Base-by-base conservation (phyloP, 441 rosid species). In the Sinapis alba region DNA sequence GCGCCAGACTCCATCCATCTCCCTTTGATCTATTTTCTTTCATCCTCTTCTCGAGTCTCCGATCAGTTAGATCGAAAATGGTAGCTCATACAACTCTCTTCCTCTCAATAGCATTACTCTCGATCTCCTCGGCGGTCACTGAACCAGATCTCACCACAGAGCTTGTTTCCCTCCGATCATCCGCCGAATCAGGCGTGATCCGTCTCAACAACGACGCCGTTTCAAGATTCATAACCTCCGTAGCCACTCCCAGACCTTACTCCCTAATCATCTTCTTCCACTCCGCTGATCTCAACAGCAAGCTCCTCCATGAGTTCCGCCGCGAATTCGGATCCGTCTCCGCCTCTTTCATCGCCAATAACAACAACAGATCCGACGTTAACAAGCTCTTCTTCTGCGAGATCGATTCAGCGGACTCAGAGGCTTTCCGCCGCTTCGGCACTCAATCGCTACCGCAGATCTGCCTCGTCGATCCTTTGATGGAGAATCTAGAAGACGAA, bases 321-420 rank as follows among this genome's bases (percentile, higher is more conserved):
- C 72, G 58, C 43, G 94, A 88, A 67, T 87, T 90, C 86, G 74
- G 84, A 51, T 71, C 90, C 79, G 54, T 90, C 80, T 77, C 94
- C 27, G 16, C 93, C 38, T 84, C 97, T 9, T 92, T 85, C 86
- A 71, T 78, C 79, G 24, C 90, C 81, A 90, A 88, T 85, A 88
- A 88, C 84, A 30, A 69, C 84, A 41, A 73, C 8, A 11, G 38
- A 20, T 51, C 85, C 13, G 56, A 72, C 56, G 81, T 62, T 6
- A 85, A n/a, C 28, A 84, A 85, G 71, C 84, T 92, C 65, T 92
- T 92, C 88, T 88, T 92, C 89, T 88, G 92, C 74, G 88, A 86
- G 19, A 74, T 92, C 71, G 92, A 90, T 24, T 85, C 89, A 73
- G 71, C 78, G 21, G 85, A 90, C 6, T 81, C 97, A 1, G 90